A percentile compares a stretch with the other conserved stretches of the same genome.
Conservation (phyloP, 2,329 filamentous ascomycete genomes). For the Phialophora expanda region DNA sequence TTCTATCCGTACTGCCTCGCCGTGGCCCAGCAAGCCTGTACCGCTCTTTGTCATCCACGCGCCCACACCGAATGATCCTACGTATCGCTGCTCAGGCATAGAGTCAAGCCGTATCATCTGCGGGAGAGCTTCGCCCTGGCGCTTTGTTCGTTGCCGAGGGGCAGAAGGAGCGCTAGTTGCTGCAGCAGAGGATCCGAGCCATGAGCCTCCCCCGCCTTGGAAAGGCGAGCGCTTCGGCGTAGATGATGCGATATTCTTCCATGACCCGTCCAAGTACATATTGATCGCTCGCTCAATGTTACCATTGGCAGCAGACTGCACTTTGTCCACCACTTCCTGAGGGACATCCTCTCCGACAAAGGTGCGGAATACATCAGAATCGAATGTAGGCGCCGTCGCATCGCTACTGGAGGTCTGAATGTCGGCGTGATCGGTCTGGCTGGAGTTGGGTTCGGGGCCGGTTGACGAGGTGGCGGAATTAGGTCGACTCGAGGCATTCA, state of each 20-base stretch:
- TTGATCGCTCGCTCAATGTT: slow-evolving; percentile 67
- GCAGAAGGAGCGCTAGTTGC: background rate
- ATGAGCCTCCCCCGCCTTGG: slow-evolving; percentile 26
- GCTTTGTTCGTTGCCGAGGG: background rate
- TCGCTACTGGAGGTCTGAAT: slow-evolving; percentile 18
- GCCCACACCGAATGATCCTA: slow-evolving; percentile 88
- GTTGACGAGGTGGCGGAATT: slow-evolving; percentile 38
- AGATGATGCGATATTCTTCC: slow-evolving; percentile 47
- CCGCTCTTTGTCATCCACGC: slow-evolving; percentile 93
- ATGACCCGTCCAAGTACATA: slow-evolving; percentile 68
- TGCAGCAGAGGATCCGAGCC: slow-evolving; percentile 23
- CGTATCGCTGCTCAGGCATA: slow-evolving; percentile 71
- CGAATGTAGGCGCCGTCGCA: slow-evolving; percentile 51
- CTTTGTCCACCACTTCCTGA: slow-evolving; percentile 50
- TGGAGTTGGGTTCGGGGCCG: slow-evolving; percentile 17
- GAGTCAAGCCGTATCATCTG: slow-evolving; percentile 41
- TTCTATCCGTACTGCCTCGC: slow-evolving; percentile 84
- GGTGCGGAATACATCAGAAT: slow-evolving; percentile 60
- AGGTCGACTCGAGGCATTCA: slow-evolving; percentile 42
- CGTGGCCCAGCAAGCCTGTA: slow-evolving; percentile 73
- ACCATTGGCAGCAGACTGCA: slow-evolving; percentile 58
- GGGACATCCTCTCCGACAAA: slow-evolving; percentile 62
- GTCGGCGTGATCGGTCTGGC: slow-evolving; percentile 29
- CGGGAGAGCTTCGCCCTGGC: slow-evolving; percentile 5
- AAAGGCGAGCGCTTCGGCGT: slow-evolving; percentile 13